phyloP scores from a whole-genome alignment of 1,284 basidiomycete genomes.

The Xerocomus tenax region DNA sequence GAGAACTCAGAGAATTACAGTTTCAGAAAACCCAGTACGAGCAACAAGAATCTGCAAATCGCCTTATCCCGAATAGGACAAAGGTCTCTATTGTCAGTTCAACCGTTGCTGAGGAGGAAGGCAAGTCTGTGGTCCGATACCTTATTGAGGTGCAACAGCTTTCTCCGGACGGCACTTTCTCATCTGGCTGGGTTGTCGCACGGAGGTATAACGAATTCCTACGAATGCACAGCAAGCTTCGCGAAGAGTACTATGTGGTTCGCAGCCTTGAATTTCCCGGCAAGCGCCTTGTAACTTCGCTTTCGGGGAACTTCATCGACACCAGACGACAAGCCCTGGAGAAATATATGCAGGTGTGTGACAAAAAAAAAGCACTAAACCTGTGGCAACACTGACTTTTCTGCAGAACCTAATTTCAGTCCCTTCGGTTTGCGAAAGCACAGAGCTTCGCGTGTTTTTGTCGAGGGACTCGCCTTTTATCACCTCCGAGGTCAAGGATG shows the following conservation, averaged over 20 bases:
- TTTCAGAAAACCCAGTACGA: conserved; percentile 90
- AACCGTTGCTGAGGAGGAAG: conserved; percentile 69
- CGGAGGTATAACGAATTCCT: conserved; percentile 92
- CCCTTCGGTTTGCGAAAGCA: conserved; percentile 71
- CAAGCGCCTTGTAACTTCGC: conserved; percentile 76
- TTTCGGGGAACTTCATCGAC: conserved; percentile 81
- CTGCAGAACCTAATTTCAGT: conserved; percentile 64
- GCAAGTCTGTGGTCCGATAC: conserved; percentile 85
- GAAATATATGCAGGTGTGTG: conserved; percentile 76
- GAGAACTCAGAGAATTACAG: conserved; percentile 74
- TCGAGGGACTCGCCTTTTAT: conserved; percentile 78
- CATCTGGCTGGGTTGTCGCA: conserved; percentile 85
- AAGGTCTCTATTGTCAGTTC: conserved; percentile 72
- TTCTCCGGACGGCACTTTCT: conserved; percentile 62
- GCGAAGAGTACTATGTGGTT: conserved; percentile 62
- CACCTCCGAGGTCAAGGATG: conserved; percentile 41
- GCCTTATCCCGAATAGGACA: conserved; percentile 72
- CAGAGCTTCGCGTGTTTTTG: conserved; percentile 78
- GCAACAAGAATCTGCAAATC: conserved; percentile 80
- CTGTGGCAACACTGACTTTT: conserved; percentile 2
- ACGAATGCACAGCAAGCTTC: conserved; percentile 76
- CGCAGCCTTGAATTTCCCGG: conserved; percentile 79
- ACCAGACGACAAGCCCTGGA: conserved; percentile 71
- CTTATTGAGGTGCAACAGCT: conserved; percentile 87
- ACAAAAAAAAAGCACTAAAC: conserved; percentile 1